Evolutionary conservation across 805 yeast genomes (phyloP).

Genomic region (Candida silvicultrix): DNA sequence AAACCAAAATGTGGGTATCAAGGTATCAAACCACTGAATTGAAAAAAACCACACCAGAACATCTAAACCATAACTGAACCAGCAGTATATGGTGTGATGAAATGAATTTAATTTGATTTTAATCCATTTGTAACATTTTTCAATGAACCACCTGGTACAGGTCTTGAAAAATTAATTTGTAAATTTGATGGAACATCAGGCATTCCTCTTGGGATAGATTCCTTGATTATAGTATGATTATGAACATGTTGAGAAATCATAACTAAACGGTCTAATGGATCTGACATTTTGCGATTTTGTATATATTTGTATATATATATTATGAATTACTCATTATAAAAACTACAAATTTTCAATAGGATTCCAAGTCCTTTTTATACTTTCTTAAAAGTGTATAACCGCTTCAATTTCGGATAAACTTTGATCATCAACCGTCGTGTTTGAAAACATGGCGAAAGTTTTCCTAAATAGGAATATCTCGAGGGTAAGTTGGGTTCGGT

Average conservation of each 20-base stretch:
- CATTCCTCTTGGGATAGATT: background rate
- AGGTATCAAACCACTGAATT: no score
- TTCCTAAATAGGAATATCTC: background rate
- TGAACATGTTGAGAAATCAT: slow-evolving; percentile 1
- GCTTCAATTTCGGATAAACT: background rate
- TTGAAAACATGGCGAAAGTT: background rate
- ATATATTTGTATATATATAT: background rate
- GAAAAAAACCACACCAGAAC: no score
- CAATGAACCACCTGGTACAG: background rate
- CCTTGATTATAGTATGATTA: background rate
- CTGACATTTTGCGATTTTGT: background rate
- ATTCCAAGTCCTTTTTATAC: background rate
- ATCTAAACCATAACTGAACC: background rate
- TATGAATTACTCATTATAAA: background rate
- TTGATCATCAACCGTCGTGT: background rate
- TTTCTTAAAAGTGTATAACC: background rate
- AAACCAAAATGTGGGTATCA: no score
- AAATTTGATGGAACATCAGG: background rate
- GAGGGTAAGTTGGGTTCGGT: background rate
- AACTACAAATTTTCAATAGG: background rate
- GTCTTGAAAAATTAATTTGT: background rate
- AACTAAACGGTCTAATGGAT: background rate
- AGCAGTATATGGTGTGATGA: no score
- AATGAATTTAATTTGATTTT: background rate
- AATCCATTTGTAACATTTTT: background rate